Conservation (phyloP, 495 filamentous ascomycete species). For the Penicillium coffeae region DNA sequence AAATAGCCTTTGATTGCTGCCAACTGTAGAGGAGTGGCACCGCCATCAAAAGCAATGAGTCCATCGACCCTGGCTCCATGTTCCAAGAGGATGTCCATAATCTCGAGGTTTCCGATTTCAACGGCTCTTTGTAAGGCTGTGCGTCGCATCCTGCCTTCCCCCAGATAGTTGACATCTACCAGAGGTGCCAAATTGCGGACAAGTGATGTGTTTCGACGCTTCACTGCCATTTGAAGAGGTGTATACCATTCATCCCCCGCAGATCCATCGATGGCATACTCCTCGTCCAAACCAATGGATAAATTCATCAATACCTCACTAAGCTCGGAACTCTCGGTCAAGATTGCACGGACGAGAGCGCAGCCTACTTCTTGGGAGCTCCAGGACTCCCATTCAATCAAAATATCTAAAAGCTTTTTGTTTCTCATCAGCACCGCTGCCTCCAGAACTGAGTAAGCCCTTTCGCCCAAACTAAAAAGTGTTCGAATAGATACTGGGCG, state of each 20-base stretch:
- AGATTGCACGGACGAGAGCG: not conserved
- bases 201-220: not conserved
- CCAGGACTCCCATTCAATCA: not conserved
- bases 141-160: not conserved
- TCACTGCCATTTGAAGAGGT: not conserved
- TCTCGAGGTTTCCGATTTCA: conserved; percentile 2
- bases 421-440: not conserved
- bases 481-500: too few species aligned
- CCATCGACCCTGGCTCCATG: conserved; percentile 24
- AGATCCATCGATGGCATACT: too few species aligned
- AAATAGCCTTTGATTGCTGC: conserved; percentile 23
- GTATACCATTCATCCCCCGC: too few species aligned
- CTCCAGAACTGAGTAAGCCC: not conserved
- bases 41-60: conserved; percentile 4
- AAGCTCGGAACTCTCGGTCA: not conserved
- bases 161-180: not conserved
- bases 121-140: conserved; percentile 1
- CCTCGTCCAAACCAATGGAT: not conserved
- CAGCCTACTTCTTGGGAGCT: not conserved
- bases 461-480: too few species aligned
- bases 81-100: conserved; percentile 1
- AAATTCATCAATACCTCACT: not conserved
- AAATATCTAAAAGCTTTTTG: not conserved
- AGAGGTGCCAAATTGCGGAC: not conserved
- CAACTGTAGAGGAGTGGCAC: conserved; percentile 12